Conservation (phyloP, 1,139 yeast species). For the Suhomyces bribrorum region DNA sequence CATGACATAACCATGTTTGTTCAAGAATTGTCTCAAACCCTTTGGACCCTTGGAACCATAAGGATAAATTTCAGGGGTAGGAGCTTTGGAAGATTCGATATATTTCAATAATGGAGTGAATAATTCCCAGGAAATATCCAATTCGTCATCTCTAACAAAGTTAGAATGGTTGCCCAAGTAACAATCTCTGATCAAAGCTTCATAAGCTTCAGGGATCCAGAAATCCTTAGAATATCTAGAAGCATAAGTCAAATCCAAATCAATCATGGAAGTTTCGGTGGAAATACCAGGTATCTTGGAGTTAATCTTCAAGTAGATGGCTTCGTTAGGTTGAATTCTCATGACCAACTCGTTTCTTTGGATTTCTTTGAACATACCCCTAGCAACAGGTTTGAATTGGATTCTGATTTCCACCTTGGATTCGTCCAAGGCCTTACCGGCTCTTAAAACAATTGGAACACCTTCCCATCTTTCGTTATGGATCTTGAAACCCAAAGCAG, state of each 20-base stretch:
- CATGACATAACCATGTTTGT: conserved; percentile 68
- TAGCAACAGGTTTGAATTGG: conserved; percentile 84
- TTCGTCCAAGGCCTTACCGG: conserved; percentile 93
- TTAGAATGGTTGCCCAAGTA: conserved; percentile 92
- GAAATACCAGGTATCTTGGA: conserved; percentile 91
- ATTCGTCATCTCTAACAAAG: conserved; percentile 97
- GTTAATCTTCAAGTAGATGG: conserved; percentile 88
- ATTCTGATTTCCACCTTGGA: conserved; percentile 92
- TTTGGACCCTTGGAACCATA: conserved; percentile 94
- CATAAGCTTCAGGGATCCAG: conserved; percentile 98
- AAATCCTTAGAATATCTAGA: conserved; percentile 77
- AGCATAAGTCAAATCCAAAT: conserved; percentile 84
- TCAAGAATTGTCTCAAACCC: conserved; percentile 60
- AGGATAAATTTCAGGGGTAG: conserved; percentile 65
- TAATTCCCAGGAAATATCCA: conserved; percentile 88
- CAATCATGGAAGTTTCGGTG: conserved; percentile 79
- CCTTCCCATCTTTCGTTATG: conserved; percentile 97
- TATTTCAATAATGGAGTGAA: conserved; percentile 87
- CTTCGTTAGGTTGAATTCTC: conserved; percentile 93
- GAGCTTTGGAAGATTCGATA: conserved; percentile 70
- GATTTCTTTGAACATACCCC: conserved; percentile 78
- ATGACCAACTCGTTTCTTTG: conserved; percentile 92
- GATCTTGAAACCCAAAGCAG: conserved; percentile 77
- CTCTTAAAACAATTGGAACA: conserved; percentile 92
- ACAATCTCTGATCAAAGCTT: conserved; percentile 90